Evolutionary conservation across 768 basidiomycete genomes (phyloP).

Genomic region (Suillus occidentalis): DNA sequence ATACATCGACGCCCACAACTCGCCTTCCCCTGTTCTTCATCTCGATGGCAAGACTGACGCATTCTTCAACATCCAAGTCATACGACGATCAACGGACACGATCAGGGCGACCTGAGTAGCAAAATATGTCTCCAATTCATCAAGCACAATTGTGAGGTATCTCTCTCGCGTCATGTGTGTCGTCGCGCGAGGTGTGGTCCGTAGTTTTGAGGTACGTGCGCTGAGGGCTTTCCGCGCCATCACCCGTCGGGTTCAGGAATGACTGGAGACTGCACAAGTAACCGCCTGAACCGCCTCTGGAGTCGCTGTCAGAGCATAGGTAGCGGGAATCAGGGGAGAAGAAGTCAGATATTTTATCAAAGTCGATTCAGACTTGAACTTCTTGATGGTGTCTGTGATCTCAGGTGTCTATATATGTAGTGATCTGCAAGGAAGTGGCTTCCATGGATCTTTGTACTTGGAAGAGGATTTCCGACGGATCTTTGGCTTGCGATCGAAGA

Average conservation of each 20-base stretch:
- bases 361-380: too few species aligned
- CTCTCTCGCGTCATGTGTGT: constrained; percentile 40
- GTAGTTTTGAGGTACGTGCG: too few species aligned
- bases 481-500: too few species aligned
- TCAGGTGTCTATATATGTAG: too few species aligned
- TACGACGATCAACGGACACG: constrained; percentile 72
- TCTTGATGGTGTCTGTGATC: too few species aligned
- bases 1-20: constrained; percentile 78
- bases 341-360: too few species aligned
- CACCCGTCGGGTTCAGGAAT: constrained; percentile 47
- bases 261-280: constrained; percentile 65
- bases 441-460: too few species aligned
- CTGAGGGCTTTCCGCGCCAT: too few species aligned
- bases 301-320: constrained; percentile 73
- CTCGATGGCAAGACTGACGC: constrained; percentile 53
- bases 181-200: constrained; percentile 56
- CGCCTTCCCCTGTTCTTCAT: constrained; percentile 57
- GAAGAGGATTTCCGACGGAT: too few species aligned
- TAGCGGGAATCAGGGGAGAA: constrained; percentile 74
- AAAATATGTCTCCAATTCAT: constrained; percentile 58
- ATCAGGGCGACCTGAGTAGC: constrained; percentile 56
- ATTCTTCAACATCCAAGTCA: constrained; percentile 57
- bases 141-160: constrained; percentile 68
- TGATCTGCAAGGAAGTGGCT: too few species aligned
- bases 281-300: constrained; percentile 52